Conservation (phyloP, 1,284 basidiomycete genomes). For the Ustilago curta region DNA sequence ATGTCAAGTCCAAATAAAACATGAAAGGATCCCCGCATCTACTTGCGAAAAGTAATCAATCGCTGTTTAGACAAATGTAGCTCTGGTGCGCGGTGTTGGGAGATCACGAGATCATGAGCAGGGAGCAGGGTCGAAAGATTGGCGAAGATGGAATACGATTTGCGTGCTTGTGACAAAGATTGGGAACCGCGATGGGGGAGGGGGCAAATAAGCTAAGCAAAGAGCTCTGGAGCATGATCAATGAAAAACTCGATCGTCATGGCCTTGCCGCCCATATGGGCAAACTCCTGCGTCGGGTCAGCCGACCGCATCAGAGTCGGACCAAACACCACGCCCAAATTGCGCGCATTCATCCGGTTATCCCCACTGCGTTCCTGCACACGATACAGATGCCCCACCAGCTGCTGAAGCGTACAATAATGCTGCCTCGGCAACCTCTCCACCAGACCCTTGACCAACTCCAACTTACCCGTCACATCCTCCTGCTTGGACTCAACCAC, state of each 20-base stretch:
- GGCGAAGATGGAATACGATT: neutral
- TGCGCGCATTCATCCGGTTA: conserved; percentile 94
- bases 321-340: conserved; percentile 99
- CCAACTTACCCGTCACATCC: conserved; percentile 20
- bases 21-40: conserved; percentile 13
- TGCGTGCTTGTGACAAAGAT: neutral
- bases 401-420: conserved; percentile 82
- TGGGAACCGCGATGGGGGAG: neutral
- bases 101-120: neutral
- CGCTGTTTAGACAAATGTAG: neutral
- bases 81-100: neutral
- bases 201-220: no score
- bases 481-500: conserved; percentile 33
- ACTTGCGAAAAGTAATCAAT: conserved; percentile 2
- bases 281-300: conserved; percentile 88
- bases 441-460: conserved; percentile 75
- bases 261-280: conserved; percentile 95
- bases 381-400: conserved; percentile 86
- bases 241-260: conserved; percentile 73
- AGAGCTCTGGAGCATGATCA: conserved; percentile 41
- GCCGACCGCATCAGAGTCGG: conserved; percentile 92
- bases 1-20: conserved; percentile 3
- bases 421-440: conserved; percentile 85
- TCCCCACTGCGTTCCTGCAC: conserved; percentile 71
- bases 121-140: neutral